phyloP scores from a whole-genome alignment of 2,329 filamentous ascomycete genomes.

The Parascedosporium putredinis region DNA sequence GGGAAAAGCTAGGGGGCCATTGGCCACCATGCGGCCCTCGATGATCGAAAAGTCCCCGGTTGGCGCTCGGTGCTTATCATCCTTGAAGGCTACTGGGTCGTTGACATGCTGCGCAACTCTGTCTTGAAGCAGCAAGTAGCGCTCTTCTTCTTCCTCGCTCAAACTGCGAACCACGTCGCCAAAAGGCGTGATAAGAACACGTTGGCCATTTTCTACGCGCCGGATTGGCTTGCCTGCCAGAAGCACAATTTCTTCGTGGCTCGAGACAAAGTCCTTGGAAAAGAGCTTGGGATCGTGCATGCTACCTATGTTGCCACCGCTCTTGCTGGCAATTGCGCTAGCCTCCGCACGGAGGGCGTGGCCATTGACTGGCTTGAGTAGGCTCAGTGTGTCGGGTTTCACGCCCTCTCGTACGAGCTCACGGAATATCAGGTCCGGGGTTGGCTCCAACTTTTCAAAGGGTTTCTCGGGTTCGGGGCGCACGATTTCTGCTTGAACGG shows the following conservation, averaged over 20 bases:
- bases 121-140: slow-evolving; percentile 59
- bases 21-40: slow-evolving; percentile 54
- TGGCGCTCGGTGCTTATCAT: slow-evolving; percentile 37
- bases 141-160: slow-evolving; percentile 56
- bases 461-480: slow-evolving; percentile 10
- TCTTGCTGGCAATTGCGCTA: slow-evolving; percentile 5
- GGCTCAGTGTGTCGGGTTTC: slow-evolving; percentile 22
- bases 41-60: slow-evolving; percentile 51
- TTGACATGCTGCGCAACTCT: slow-evolving; percentile 38
- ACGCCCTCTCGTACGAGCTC: slow-evolving; percentile 21
- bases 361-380: slow-evolving; percentile 26
- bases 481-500: background rate
- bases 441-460: slow-evolving; percentile 19
- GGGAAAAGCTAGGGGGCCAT: slow-evolving; percentile 52
- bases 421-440: slow-evolving; percentile 24
- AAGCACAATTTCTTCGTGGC: slow-evolving; percentile 10
- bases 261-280: slow-evolving; percentile 4
- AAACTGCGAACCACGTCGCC: slow-evolving; percentile 69
- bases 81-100: slow-evolving; percentile 45
- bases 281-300: background rate
- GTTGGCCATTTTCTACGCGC: slow-evolving; percentile 46
- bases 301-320: background rate
- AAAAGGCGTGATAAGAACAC: slow-evolving; percentile 64
- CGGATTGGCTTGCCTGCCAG: slow-evolving; percentile 38
- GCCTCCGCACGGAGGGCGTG: background rate